These are phyloP conservation scores for Celoporthe dispersa DNA, from an alignment of 2,329 filamentous ascomycete genomes.

Conservation along the genomic window DNA sequence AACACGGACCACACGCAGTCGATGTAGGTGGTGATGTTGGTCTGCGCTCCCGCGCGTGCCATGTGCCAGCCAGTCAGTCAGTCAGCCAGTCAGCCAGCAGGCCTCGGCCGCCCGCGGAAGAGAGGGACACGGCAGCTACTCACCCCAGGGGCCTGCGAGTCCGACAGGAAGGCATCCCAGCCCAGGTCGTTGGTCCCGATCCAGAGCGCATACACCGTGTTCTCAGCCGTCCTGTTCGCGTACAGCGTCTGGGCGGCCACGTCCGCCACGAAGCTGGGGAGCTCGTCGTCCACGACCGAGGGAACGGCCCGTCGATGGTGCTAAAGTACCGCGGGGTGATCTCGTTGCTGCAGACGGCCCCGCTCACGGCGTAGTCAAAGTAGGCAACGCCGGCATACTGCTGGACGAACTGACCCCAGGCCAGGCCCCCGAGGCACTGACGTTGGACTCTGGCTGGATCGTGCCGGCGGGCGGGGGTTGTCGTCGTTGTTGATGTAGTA, in stretches of 20 bases:
- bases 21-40: constrained; percentile 66
- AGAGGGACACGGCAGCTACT: not conserved
- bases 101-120: not conserved
- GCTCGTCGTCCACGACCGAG: constrained; percentile 64
- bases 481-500: constrained; percentile 67
- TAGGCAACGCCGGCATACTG: constrained; percentile 60
- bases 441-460: constrained; percentile 49
- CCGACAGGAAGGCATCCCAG: constrained; percentile 65
- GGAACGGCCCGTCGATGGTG: constrained; percentile 61
- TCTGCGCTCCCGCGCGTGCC: constrained; percentile 35
- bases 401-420: constrained; percentile 71
- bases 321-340: constrained; percentile 61
- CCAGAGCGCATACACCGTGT: constrained; percentile 77
- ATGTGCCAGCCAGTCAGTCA: too few species aligned
- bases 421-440: constrained; percentile 68
- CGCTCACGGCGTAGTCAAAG: constrained; percentile 73
- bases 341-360: constrained; percentile 73
- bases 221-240: constrained; percentile 50
- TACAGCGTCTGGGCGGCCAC: constrained; percentile 48
- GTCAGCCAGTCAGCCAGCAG: too few species aligned
- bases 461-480: constrained; percentile 65
- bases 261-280: constrained; percentile 61
- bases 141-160: constrained; percentile 58
- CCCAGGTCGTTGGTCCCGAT: constrained; percentile 84
- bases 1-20: constrained; percentile 70